A percentile compares a stretch with the other conserved stretches of the same genome.
phyloP scores from a whole-genome alignment of 1,139 yeast species.

The Kazachstania sp. region DNA sequence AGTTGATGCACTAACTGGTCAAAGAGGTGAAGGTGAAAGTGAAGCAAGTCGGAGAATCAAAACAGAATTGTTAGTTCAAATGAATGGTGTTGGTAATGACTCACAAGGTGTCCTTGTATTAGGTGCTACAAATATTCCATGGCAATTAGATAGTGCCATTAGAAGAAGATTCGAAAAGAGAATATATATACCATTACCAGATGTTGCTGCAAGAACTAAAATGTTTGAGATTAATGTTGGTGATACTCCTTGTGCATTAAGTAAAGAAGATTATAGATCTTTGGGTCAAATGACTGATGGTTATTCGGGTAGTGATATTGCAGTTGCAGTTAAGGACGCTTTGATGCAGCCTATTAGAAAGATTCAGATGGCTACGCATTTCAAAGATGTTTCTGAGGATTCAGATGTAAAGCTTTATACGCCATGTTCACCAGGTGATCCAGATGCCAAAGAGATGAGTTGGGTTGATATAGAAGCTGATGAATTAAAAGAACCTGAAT shows the following conservation, averaged over 20 bases:
- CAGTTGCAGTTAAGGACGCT: constrained; percentile 95
- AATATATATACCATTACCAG: constrained; percentile 92
- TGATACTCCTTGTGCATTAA: constrained; percentile 72
- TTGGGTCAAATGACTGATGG: constrained; percentile 95
- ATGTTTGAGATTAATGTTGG: constrained; percentile 96
- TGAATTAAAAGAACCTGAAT: constrained; percentile 79
- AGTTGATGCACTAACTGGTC: constrained; percentile 96
- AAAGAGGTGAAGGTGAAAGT: constrained; percentile 96
- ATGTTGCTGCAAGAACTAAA: constrained; percentile 75
- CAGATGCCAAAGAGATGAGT: constrained; percentile 75
- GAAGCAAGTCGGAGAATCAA: constrained; percentile 95
- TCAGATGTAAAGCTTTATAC: constrained; percentile 43
- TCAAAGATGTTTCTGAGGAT: constrained; percentile 42
- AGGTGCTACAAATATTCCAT: constrained; percentile 97
- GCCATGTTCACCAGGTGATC: constrained; percentile 96
- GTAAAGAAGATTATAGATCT: constrained; percentile 62
- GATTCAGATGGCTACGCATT: constrained; percentile 94
- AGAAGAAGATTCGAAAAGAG: constrained; percentile 94
- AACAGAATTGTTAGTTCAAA: constrained; percentile 91
- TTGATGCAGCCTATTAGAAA: constrained; percentile 96
- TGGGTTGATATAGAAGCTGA: constrained; percentile 92
- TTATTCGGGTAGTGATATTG: constrained; percentile 94
- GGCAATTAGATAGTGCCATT: constrained; percentile 98
- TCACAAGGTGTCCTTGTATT: constrained; percentile 84
- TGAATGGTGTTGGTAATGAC: constrained; percentile 99